Conservation (phyloP, 192 early-diverging fungal species). For the Gigaspora rosea region DNA sequence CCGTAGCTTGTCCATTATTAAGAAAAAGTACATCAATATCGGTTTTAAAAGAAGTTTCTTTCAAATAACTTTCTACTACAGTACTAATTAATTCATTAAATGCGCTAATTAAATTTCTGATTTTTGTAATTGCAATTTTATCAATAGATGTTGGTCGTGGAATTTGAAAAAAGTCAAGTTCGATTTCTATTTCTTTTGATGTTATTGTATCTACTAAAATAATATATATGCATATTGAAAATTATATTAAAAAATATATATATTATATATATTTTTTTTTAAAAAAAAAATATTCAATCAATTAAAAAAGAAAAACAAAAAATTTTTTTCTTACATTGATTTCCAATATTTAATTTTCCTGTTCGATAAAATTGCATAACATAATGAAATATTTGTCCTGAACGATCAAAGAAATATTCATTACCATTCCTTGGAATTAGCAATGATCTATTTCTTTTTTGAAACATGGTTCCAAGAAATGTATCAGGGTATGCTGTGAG, state of each 20-base stretch:
- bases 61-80: conserved; percentile 6
- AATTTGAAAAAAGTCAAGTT: conserved; percentile 26
- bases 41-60: not conserved
- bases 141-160: conserved; percentile 8
- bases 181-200: conserved; percentile 13
- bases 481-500: not conserved
- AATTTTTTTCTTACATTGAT: conserved; percentile 6
- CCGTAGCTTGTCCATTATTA: conserved; percentile 18
- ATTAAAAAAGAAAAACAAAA: not conserved
- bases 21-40: not conserved
- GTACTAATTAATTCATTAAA: conserved; percentile 4
- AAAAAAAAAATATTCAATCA: not conserved
- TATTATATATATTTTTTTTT: too few relatives aligned
- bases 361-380: conserved; percentile 29
- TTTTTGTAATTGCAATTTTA: not conserved
- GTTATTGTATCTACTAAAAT: not conserved
- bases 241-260: too few relatives aligned
- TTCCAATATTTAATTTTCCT: not conserved
- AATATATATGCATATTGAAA: not conserved
- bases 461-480: conserved; percentile 26
- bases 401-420: conserved; percentile 27
- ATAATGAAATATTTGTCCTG: conserved; percentile 9
- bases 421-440: conserved; percentile 7
- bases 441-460: not conserved
- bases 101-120: not conserved